Evolutionary conservation across 1,139 yeast genomes (phyloP).

Genomic region (Suhomyces bokatorum): DNA sequence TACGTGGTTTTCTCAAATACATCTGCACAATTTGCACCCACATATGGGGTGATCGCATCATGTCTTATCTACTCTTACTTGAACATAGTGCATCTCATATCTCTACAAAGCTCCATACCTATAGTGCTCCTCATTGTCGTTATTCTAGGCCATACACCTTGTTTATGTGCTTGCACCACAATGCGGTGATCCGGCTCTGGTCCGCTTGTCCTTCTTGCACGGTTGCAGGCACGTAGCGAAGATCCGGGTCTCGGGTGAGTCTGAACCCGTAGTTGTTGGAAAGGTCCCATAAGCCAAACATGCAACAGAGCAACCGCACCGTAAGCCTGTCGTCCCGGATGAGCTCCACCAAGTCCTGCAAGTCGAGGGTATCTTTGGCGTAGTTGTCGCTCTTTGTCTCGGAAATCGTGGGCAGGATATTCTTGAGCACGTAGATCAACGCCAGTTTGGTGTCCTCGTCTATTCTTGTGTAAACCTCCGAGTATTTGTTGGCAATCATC

Average conservation of each 20-base stretch:
- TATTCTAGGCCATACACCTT: slow-evolving; percentile 26
- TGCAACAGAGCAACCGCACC: slow-evolving; percentile 31
- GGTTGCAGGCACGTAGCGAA: background rate
- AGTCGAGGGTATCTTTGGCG: slow-evolving; percentile 9
- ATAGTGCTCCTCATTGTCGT: too few species aligned
- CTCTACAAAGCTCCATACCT: too few species aligned
- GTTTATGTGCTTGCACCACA: slow-evolving; percentile 20
- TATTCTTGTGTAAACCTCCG: slow-evolving; percentile 5
- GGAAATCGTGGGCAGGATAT: slow-evolving; percentile 19
- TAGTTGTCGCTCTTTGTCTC: background rate
- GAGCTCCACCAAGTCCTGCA: slow-evolving; percentile 18
- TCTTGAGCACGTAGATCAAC: slow-evolving; percentile 22
- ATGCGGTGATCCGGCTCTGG: slow-evolving; percentile 10
- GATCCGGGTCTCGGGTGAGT: slow-evolving; percentile 8
- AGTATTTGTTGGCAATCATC: slow-evolving; percentile 11
- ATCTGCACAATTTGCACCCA: background rate
- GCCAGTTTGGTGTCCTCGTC: slow-evolving; percentile 15
- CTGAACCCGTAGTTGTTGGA: slow-evolving; percentile 22
- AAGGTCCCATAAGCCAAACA: slow-evolving; percentile 38
- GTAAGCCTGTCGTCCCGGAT: slow-evolving; percentile 26
- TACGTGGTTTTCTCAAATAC: too few species aligned
- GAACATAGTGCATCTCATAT: too few species aligned
- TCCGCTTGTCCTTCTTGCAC: too few species aligned
- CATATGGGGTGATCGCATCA: background rate
- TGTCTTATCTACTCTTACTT: too few species aligned